phyloP scores from a whole-genome alignment of 1,139 yeast genomes.

The Sugiyamaella castrensis region DNA sequence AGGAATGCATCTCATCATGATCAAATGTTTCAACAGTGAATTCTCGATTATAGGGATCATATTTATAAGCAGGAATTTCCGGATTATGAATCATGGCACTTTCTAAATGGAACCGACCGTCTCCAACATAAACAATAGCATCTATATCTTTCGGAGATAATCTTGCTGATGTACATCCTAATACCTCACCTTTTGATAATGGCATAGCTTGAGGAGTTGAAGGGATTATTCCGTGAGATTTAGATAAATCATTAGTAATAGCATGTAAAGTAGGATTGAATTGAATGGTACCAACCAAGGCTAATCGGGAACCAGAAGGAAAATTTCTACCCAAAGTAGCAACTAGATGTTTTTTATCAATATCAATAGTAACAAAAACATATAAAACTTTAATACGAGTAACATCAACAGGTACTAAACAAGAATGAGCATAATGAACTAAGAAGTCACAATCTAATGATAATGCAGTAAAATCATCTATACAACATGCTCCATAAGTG shows the following conservation, averaged over 20 bases:
- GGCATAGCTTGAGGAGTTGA: conserved; percentile 93
- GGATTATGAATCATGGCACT: conserved; percentile 98
- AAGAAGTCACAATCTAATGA: conserved; percentile 91
- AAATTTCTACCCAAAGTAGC: conserved; percentile 76
- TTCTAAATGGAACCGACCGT: conserved; percentile 93
- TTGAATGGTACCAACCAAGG: conserved; percentile 93
- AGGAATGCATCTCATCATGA: conserved; percentile 71
- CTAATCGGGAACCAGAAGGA: conserved; percentile 56
- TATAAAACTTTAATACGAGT: conserved; percentile 87
- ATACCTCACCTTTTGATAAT: conserved; percentile 89
- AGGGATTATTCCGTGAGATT: conserved; percentile 39
- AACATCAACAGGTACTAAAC: conserved; percentile 91
- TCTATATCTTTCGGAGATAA: conserved; percentile 45
- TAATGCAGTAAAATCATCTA: conserved; percentile 92
- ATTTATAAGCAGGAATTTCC: conserved; percentile 81
- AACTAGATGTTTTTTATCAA: conserved; percentile 77
- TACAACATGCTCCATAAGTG: conserved; percentile 97
- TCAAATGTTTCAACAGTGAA: conserved; percentile 88
- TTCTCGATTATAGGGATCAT: conserved; percentile 91
- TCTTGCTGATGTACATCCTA: conserved; percentile 93
- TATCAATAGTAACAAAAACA: conserved; percentile 90
- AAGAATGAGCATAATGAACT: conserved; percentile 96
- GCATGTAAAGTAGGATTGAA: conserved; percentile 93
- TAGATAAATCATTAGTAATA: conserved; percentile 52
- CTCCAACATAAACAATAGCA: conserved; percentile 93